Percentiles rank a stretch among this genome's conserved stretches.
These are phyloP conservation scores for Osmanthus fragrans DNA, from an alignment of 257 asterid species.

Conservation along the genomic window DNA sequence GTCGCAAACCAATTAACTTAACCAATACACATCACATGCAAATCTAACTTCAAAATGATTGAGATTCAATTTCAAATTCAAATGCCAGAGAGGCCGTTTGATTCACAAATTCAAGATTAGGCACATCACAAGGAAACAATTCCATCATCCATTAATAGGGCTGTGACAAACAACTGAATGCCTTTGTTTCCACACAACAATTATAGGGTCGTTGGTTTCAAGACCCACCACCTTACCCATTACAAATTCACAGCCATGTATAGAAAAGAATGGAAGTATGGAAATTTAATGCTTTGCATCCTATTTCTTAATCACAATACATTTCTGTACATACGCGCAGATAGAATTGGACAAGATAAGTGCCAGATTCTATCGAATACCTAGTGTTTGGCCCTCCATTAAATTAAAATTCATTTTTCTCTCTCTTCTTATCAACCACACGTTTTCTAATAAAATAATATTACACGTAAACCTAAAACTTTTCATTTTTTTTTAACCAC, in stretches of 20 bases:
- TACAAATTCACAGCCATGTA: background rate
- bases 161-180: background rate
- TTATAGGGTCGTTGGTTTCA: background rate
- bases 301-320: background rate
- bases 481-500: too few relatives aligned
- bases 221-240: background rate
- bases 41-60: background rate
- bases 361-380: background rate
- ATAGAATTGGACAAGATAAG: background rate
- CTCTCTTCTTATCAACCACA: too few relatives aligned
- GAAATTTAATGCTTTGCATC: background rate
- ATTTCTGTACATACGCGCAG: background rate
- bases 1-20: background rate
- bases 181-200: background rate
- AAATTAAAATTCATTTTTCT: too few relatives aligned
- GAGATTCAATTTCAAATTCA: background rate
- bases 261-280: background rate
- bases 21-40: background rate
- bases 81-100: background rate
- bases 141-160: background rate
- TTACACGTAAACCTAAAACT: too few relatives aligned
- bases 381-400: background rate
- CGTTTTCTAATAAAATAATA: too few relatives aligned
- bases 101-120: background rate
- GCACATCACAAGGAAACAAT: background rate